Evolutionary conservation across 2,329 filamentous ascomycete species (phyloP).

Genomic region (Cladobotryum mycophilum): DNA sequence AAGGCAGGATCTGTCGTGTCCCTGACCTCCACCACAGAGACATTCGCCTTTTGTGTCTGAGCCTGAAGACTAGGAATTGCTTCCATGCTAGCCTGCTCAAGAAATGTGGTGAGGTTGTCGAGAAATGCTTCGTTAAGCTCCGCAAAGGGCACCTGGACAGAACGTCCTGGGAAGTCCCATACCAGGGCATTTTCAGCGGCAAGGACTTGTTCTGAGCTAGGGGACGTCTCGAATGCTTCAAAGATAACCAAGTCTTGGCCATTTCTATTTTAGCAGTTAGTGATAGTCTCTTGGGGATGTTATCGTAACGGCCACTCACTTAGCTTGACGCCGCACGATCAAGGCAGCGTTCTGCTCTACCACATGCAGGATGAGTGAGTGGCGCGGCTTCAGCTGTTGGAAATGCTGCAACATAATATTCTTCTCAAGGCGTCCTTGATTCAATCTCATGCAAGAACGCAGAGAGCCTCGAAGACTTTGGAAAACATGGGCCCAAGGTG

Average conservation of each 20-base stretch:
- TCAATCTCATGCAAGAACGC: background rate
- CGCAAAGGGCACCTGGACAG: conserved; percentile 38
- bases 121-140: conserved; percentile 36
- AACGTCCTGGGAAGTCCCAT: conserved; percentile 55
- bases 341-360: conserved; percentile 27
- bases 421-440: background rate
- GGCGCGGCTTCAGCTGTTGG: background rate
- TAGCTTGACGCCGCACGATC: conserved; percentile 17
- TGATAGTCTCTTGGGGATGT: too few relatives aligned
- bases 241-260: conserved; percentile 24
- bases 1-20: conserved; percentile 4
- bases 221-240: conserved; percentile 56
- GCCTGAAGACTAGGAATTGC: conserved; percentile 48
- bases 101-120: conserved; percentile 41
- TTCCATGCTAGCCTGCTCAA: conserved; percentile 51
- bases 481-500: background rate
- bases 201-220: conserved; percentile 51
- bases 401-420: background rate
- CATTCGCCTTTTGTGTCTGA: conserved; percentile 39
- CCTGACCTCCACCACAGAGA: conserved; percentile 50
- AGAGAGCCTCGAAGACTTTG: conserved; percentile 1
- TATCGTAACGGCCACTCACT: too few relatives aligned
- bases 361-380: conserved; percentile 14
- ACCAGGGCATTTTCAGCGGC: conserved; percentile 42
- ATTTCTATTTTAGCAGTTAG: conserved; percentile 4